Percentiles rank a stretch among this genome's conserved stretches.
Conservation (phyloP, 208 protist species). For the Trypanosoma avium region DNA sequence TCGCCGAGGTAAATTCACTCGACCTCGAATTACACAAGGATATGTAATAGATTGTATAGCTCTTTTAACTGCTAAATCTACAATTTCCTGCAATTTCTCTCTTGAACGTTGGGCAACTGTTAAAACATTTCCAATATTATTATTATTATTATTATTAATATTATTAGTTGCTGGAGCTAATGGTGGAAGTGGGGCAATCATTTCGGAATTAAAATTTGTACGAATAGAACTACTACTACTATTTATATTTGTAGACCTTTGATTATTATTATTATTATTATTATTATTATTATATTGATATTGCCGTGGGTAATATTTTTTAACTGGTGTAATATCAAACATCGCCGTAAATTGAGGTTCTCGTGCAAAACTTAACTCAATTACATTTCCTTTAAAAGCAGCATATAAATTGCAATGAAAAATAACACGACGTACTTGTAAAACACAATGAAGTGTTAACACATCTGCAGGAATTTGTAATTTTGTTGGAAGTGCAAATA, state of each 20-base stretch:
- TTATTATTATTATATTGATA: background rate
- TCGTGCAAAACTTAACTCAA: conserved; percentile 72
- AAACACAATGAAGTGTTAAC: conserved; percentile 54
- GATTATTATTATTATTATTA: background rate
- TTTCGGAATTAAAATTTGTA: background rate
- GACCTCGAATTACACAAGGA: conserved; percentile 59
- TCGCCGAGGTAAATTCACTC: conserved; percentile 13
- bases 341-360: conserved; percentile 65
- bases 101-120: conserved; percentile 28
- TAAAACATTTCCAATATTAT: too few species aligned
- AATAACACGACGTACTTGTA: conserved; percentile 47
- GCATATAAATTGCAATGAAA: conserved; percentile 63
- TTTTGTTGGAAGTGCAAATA: conserved; percentile 39
- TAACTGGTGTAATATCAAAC: conserved; percentile 33
- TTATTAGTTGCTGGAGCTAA: background rate
- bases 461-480: conserved; percentile 64
- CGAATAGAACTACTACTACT: background rate
- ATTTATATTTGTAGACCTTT: too few species aligned
- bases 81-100: conserved; percentile 77
- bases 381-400: conserved; percentile 40
- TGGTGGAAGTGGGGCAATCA: background rate
- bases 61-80: conserved; percentile 54
- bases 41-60: conserved; percentile 63
- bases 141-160: too few species aligned
- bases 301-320: background rate